Conservation (phyloP, 2,329 filamentous ascomycete species). For the Akanthomyces dipterigenus region DNA sequence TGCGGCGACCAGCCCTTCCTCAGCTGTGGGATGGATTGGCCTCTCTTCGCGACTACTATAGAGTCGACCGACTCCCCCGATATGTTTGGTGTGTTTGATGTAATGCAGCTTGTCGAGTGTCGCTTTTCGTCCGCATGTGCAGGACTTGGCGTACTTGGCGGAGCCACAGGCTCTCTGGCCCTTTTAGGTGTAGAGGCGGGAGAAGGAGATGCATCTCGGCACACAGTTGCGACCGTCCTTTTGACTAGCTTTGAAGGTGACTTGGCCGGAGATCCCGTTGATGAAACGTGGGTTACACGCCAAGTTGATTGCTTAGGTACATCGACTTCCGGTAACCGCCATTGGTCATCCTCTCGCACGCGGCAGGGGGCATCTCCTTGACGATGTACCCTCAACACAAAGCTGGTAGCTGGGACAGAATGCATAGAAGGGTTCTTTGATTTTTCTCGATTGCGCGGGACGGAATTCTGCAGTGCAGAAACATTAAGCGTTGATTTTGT, state of each 20-base stretch:
- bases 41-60: not conserved
- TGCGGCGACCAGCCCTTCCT: conserved; percentile 5
- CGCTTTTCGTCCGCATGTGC: not conserved
- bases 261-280: not conserved
- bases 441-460: not conserved
- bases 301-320: not conserved
- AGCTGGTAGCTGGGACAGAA: not conserved
- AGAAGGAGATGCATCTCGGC: not conserved
- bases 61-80: not conserved
- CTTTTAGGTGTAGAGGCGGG: not conserved
- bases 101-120: not conserved
- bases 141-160: not conserved
- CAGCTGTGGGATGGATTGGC: not conserved
- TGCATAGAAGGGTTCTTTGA: not conserved
- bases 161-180: not conserved
- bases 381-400: not conserved
- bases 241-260: not conserved
- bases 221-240: not conserved
- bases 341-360: not conserved
- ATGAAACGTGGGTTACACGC: not conserved
- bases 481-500: not conserved
- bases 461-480: not conserved
- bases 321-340: not conserved
- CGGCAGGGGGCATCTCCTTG: not conserved
- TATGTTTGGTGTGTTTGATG: not conserved